Base-by-base conservation (phyloP, 1,284 basidiomycete species). In the Ceratobasidium sp. region DNA sequence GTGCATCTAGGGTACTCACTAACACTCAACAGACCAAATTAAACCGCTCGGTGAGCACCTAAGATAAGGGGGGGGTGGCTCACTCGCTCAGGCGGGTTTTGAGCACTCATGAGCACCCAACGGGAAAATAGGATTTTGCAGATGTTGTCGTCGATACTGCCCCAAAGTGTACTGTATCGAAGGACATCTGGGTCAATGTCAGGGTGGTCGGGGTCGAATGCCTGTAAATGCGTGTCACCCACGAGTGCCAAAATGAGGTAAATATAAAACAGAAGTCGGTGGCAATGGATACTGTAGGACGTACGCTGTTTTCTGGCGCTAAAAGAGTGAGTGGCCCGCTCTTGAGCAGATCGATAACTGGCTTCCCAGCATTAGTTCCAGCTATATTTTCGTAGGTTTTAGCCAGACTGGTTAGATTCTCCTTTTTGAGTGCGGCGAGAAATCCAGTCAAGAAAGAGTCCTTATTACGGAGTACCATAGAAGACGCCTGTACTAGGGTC, bases 301-400 rank as follows among this genome's bases (percentile, higher is more conserved):
- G n/a, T 33, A 68, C 66, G 23, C n/a, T n/a, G 48, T 68, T 68
- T 50, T 33, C 23, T 2, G 66, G 66, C 5, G 46, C 46, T 54
- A 68, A 28, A 68, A 68, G 26, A 5, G 66, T 68, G 33, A 68
- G 4, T n/a, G n/a, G 12, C 20, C 46, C 46, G 23, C 46, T 50
- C 65, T 67, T 33, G 65, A 67, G 65, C n/a, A 40, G 3, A 28
- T 68, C 28, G 66, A 54, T 33, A 28, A 68, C 10, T 33, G 33
- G 9, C n/a, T 33, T n/a, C 48, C 66, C 48, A 26, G 7, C 66
- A 2, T 28, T 10, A 9, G 66, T 52, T 54, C 54, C 9, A 26
- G n/a, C 1, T 20, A 33, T 33, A 38, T 68, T 54, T 26, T 52
- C 48, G 12, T 26, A 68, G 12, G 26, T 15, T 26, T 38, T 23